Conservation (phyloP, 202 grass and related monocot species). For the Musa balbisiana region DNA sequence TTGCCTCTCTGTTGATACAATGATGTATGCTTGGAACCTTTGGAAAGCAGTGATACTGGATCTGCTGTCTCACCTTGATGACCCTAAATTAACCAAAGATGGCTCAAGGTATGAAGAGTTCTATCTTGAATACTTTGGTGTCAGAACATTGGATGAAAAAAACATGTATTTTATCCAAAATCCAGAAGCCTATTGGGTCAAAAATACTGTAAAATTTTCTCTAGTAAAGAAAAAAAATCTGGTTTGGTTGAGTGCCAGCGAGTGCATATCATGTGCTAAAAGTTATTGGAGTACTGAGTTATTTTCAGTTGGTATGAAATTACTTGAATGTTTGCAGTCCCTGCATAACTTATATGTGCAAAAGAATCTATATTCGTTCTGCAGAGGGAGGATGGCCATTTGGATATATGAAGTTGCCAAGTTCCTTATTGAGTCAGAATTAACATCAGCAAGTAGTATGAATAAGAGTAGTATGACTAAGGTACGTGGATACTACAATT, state of each 20-base stretch:
- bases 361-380: slow-evolving; percentile 16
- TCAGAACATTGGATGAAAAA: slow-evolving; percentile 32
- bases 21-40: slow-evolving; percentile 39
- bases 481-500: slow-evolving; percentile 1
- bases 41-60: slow-evolving; percentile 39
- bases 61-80: slow-evolving; percentile 28
- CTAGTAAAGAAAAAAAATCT: slow-evolving; percentile 29
- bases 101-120: slow-evolving; percentile 35
- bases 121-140: slow-evolving; percentile 54
- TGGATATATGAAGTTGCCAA: slow-evolving; percentile 33
- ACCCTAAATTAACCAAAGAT: slow-evolving; percentile 12
- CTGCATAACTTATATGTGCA: slow-evolving; percentile 22
- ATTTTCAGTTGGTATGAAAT: slow-evolving; percentile 37
- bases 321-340: slow-evolving; percentile 41
- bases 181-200: slow-evolving; percentile 49
- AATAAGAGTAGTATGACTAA: slow-evolving; percentile 19
- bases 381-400: slow-evolving; percentile 25
- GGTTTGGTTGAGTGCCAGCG: slow-evolving; percentile 15
- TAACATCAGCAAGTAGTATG: slow-evolving; percentile 13
- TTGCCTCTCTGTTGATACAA: slow-evolving; percentile 31
- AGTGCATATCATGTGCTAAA: slow-evolving; percentile 37
- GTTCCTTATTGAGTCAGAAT: slow-evolving; percentile 33
- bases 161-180: slow-evolving; percentile 35
- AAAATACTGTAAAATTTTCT: slow-evolving; percentile 19
- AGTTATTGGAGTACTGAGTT: slow-evolving; percentile 48